Evolutionary conservation across 2,329 filamentous ascomycete species (phyloP).

Genomic region (Trichoderma afroharzianum): DNA sequence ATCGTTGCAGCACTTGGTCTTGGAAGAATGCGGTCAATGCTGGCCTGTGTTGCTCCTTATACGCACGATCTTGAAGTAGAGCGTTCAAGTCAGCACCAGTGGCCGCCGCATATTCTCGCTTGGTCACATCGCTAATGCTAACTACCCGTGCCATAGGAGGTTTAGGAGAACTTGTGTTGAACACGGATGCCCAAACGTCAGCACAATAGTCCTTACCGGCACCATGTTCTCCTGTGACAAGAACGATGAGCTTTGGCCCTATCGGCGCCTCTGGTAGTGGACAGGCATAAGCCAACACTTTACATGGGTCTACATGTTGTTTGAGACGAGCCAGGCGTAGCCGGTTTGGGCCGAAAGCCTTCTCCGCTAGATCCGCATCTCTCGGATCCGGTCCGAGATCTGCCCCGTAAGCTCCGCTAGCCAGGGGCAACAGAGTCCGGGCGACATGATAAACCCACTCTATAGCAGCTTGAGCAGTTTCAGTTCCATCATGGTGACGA

Average conservation of each 20-base stretch:
- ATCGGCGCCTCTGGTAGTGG: constrained; percentile 42
- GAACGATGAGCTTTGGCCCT: constrained; percentile 47
- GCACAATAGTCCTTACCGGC: constrained; percentile 62
- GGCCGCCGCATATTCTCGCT: constrained; percentile 51
- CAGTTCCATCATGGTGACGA: constrained; percentile 47
- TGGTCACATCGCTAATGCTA: constrained; percentile 58
- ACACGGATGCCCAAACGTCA: constrained; percentile 44
- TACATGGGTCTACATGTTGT: constrained; percentile 42
- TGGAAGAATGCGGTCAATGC: constrained; percentile 51
- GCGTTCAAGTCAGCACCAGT: constrained; percentile 45
- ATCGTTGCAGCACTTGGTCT: constrained; percentile 39
- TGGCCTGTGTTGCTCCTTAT: constrained; percentile 59
- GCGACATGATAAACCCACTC: constrained; percentile 56
- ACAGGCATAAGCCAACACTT: constrained; percentile 53
- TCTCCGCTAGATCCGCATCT: constrained; percentile 47
- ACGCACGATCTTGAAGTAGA: constrained; percentile 51
- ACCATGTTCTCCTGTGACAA: constrained; percentile 53
- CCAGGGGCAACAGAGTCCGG: constrained; percentile 44
- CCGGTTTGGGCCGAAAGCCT: constrained; percentile 56
- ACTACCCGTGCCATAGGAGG: constrained; percentile 37
- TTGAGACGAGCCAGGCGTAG: constrained; percentile 51
- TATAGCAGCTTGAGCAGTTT: constrained; percentile 35
- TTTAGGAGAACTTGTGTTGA: constrained; percentile 30
- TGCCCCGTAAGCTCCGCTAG: constrained; percentile 53
- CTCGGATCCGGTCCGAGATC: constrained; percentile 61